Conservation (phyloP, 225 moss, liverwort and hornwort genomes). For the Ulota crispa region DNA sequence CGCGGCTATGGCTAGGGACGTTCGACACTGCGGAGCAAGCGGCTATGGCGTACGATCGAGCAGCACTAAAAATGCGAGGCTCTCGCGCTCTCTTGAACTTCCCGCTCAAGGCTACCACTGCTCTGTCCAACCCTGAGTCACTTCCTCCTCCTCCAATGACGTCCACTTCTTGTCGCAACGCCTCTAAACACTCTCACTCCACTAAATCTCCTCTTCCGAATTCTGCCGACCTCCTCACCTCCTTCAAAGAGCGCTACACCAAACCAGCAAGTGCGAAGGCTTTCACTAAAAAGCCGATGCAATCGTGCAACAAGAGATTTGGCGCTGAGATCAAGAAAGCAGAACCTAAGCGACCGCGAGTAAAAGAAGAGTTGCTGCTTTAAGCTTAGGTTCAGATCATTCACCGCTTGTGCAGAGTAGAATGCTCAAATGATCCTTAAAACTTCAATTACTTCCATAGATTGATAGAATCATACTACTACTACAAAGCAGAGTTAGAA, state of each 20-base stretch:
- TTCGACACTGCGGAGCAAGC: conserved; percentile 55
- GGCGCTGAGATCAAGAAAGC: conserved; percentile 20
- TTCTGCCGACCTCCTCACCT: conserved; percentile 4
- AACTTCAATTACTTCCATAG: neutral
- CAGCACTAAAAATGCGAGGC: conserved; percentile 53
- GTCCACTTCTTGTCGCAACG: conserved; percentile 32
- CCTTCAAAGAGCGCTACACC: conserved; percentile 33
- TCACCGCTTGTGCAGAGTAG: neutral
- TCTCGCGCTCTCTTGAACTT: conserved; percentile 52
- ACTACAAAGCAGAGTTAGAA: neutral
- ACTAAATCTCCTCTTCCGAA: neutral
- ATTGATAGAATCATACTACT: neutral
- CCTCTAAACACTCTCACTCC: neutral
- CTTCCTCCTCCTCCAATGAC: conserved; percentile 34
- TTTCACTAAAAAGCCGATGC: conserved; percentile 21
- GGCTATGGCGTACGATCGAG: conserved; percentile 50
- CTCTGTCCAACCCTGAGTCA: conserved; percentile 47
- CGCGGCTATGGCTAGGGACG: conserved; percentile 51
- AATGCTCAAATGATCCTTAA: neutral
- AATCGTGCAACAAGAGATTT: conserved; percentile 30
- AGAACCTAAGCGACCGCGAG: conserved; percentile 28
- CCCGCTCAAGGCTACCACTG: conserved; percentile 42
- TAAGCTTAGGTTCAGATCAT: conserved; percentile 8
- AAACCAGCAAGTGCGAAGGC: conserved; percentile 7
- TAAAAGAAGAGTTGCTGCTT: conserved; percentile 24